phyloP scores from a whole-genome alignment of 768 basidiomycete species.

The Tricholoma furcatifolium region DNA sequence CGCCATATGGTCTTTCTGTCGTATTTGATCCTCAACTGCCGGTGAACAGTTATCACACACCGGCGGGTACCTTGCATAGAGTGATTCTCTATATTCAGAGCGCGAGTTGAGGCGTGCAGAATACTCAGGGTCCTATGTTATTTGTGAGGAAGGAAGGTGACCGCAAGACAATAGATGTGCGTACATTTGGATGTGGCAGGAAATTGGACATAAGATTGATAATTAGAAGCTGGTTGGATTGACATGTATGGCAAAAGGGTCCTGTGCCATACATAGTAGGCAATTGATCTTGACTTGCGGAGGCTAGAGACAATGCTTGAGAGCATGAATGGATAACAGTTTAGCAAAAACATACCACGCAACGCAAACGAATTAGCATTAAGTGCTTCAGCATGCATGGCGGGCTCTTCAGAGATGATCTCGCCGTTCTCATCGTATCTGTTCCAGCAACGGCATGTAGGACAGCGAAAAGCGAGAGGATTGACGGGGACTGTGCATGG shows the following conservation, averaged over 20 bases:
- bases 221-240: conserved; percentile 89
- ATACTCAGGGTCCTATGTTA: conserved; percentile 71
- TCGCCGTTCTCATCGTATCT: conserved; percentile 69
- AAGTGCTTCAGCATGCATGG: conserved; percentile 79
- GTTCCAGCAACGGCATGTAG: conserved; percentile 73
- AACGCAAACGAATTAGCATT: conserved; percentile 70
- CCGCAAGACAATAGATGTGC: conserved; percentile 22
- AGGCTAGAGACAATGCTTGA: conserved; percentile 39
- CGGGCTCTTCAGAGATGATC: conserved; percentile 82
- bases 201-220: conserved; percentile 88
- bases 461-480: conserved; percentile 60
- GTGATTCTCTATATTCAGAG: conserved; percentile 68
- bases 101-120: conserved; percentile 58
- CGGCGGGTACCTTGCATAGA: conserved; percentile 84
- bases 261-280: conserved; percentile 58
- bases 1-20: conserved; percentile 78
- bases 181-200: conserved; percentile 73
- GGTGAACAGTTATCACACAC: conserved; percentile 78
- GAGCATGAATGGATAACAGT: background rate
- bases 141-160: conserved; percentile 5
- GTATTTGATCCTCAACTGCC: conserved; percentile 79
- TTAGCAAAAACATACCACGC: conserved; percentile 50
- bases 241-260: conserved; percentile 84
- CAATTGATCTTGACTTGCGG: conserved; percentile 66
- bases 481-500: conserved; percentile 41